Base-by-base conservation (phyloP, 192 early-diverging fungal genomes). In the Entomortierella beljakovae region DNA sequence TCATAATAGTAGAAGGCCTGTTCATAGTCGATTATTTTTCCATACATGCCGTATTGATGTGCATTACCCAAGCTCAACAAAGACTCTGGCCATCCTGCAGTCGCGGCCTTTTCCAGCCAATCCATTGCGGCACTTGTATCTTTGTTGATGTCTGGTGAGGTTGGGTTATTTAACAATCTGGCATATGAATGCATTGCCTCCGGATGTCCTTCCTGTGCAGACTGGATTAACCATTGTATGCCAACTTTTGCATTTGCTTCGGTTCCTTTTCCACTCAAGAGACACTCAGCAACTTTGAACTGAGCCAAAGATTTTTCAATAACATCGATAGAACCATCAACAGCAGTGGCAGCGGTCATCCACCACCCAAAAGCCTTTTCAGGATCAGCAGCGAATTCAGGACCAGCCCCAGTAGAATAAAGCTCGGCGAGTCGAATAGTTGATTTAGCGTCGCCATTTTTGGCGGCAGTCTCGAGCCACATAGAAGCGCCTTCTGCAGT, bases 201-300 rank as follows among this genome's bases (percentile, higher is more conserved):
- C 51, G 75, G 75, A 25, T 79, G 75, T 22, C 75, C 75, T 23
- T 79, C 75, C 57, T 79, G 75, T 51, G 75, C 75, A 22, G 75
- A 79, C 38, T 79, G 75, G 2, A 58, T 46, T 49, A 79, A 43
- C 75, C 75, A 79, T 46, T 73, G 68, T 43, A 82, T 51, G 0
- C 83, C 87, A 38, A 81, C 58, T 35, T 65, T 55, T n/a, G 65
- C 54, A 31, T 84, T 83, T 40, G 60, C 35, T 34, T 72, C 69
- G 15, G 83, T 81, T 18, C 87, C 87, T 8, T 67, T 60, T n/a
- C 87, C 87, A 31, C 70, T 59, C 40, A 82, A 34, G 56, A 81
- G 69, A 64, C 86, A 89, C 48, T 89, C 88, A 26, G 88, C 89
- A 3, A 93, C 84, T 31, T 88, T 92, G 74, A 88, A 88, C 64